phyloP scores from a whole-genome alignment of 768 basidiomycete genomes.

The Mycena floridula region DNA sequence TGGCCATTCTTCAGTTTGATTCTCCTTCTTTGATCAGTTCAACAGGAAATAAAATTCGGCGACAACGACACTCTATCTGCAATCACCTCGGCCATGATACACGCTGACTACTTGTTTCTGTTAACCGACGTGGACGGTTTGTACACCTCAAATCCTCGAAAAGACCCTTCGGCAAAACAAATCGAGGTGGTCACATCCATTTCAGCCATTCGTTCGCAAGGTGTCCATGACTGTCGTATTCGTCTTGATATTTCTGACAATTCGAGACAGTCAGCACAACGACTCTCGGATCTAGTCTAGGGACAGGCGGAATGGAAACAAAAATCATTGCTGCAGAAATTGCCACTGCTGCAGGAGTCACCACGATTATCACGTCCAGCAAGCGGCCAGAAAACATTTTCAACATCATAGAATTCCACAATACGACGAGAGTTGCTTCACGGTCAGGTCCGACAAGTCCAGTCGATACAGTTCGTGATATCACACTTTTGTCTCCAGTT shows the following conservation, averaged over 20 bases:
- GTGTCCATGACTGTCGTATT: conserved; percentile 29
- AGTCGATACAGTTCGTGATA: not conserved
- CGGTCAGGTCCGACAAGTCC: conserved; percentile 18
- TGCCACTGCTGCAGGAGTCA: conserved; percentile 90
- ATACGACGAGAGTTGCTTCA: conserved; percentile 30
- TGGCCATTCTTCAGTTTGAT: conserved; percentile 10
- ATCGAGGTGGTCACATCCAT: conserved; percentile 85
- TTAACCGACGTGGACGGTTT: conserved; percentile 95
- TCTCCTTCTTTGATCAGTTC: not conserved
- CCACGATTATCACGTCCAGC: conserved; percentile 86
- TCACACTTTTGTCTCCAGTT: conserved; percentile 2
- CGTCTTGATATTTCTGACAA: not conserved
- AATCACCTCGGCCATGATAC: conserved; percentile 95
- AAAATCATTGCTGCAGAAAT: conserved; percentile 98
- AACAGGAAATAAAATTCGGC: conserved; percentile 98
- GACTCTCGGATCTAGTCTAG: conserved; percentile 87
- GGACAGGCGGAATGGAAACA: conserved; percentile 99
- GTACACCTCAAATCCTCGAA: conserved; percentile 93
- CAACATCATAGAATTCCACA: conserved; percentile 76
- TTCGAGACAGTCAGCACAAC: conserved; percentile 71
- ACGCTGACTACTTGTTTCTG: conserved; percentile 95
- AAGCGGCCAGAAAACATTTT: conserved; percentile 70
- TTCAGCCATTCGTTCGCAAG: conserved; percentile 72
- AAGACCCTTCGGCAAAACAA: conserved; percentile 74
- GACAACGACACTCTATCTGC: conserved; percentile 98